Percentiles rank a stretch among this genome's conserved stretches.
Conservation (phyloP, 306 rosid species). For the Canavalia gladiata region DNA sequence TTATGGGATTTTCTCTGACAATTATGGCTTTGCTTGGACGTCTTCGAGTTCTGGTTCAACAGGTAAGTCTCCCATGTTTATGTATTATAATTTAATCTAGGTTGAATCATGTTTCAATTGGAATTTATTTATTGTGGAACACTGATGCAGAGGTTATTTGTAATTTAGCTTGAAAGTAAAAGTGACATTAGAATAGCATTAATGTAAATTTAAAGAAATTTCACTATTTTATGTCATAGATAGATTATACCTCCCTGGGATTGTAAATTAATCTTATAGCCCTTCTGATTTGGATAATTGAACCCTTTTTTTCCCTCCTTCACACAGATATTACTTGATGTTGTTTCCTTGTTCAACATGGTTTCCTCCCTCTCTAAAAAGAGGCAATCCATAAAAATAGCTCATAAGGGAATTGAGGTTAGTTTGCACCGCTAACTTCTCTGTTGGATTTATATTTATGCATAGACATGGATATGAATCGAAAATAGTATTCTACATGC, state of each 20-base stretch:
- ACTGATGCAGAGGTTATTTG: conserved; percentile 3
- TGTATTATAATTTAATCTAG: background rate
- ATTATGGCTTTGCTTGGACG: conserved; percentile 86
- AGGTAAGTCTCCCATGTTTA: conserved; percentile 62
- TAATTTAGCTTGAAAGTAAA: conserved; percentile 2
- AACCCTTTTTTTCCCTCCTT: conserved; percentile 16
- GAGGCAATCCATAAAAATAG: conserved; percentile 75
- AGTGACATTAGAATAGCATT: background rate
- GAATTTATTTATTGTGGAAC: background rate
- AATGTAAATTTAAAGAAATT: conserved; percentile 1
- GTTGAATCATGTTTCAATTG: conserved; percentile 11
- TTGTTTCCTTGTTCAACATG: conserved; percentile 76
- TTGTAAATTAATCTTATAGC: conserved; percentile 3
- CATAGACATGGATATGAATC: background rate
- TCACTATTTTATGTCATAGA: background rate
- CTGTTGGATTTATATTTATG: background rate
- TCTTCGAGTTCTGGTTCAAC: conserved; percentile 84
- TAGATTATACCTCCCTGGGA: background rate
- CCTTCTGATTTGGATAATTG: background rate
- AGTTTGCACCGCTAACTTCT: conserved; percentile 41
- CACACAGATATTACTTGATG: conserved; percentile 79
- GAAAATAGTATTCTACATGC: conserved; percentile 8
- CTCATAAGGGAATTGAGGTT: conserved; percentile 77
- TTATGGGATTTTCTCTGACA: conserved; percentile 76
- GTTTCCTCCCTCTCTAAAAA: conserved; percentile 76